A percentile compares a stretch with the other conserved stretches of the same genome.
phyloP scores from a whole-genome alignment of 495 filamentous ascomycete species.

The Xylaria curta region DNA sequence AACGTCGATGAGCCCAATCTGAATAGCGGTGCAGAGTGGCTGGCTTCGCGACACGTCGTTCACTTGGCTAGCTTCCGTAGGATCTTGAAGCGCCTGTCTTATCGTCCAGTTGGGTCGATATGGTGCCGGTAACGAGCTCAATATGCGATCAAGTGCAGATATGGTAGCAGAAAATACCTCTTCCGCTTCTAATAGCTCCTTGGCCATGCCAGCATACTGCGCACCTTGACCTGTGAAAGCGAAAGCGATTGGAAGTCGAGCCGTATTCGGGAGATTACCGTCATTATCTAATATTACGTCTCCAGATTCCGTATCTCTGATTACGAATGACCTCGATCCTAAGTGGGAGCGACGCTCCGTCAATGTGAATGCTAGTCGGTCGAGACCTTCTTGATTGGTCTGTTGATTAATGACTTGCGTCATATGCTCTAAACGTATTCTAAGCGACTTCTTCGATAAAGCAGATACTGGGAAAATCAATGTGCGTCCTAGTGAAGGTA shows the following conservation, averaged over 20 bases:
- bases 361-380: not conserved
- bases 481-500: not conserved
- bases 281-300: not conserved
- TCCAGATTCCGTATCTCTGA: not conserved
- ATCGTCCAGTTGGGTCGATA: not conserved
- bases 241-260: not conserved
- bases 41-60: conserved; percentile 34
- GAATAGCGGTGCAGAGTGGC: conserved; percentile 57
- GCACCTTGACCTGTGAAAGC: conserved; percentile 50
- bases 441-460: conserved; percentile 5
- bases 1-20: conserved; percentile 59
- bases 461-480: conserved; percentile 1
- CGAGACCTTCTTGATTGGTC: not conserved
- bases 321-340: not conserved
- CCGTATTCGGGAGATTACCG: not conserved
- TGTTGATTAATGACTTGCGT: not conserved
- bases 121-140: not conserved
- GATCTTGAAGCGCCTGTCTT: not conserved
- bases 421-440: not conserved
- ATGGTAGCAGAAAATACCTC: not conserved
- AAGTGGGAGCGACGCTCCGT: not conserved
- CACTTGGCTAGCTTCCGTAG: not conserved
- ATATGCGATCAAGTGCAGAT: not conserved
- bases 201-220: conserved; percentile 60
- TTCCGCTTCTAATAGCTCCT: conserved; percentile 46